Evolutionary conservation across 805 yeast species (phyloP), one percentile per base, ranked within the genome.

Genomic region (Saccharomycopsis schoenii): DNA sequence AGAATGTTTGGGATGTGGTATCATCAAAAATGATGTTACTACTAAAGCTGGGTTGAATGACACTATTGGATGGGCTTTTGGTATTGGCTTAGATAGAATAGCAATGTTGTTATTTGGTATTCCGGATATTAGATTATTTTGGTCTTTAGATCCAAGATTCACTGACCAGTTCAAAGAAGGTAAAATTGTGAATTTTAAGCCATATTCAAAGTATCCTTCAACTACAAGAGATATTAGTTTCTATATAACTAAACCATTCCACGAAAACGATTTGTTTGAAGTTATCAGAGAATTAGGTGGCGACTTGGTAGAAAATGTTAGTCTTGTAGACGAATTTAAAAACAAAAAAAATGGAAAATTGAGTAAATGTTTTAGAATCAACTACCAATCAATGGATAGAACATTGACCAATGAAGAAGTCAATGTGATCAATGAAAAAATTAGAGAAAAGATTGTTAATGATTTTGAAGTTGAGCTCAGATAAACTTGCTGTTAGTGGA

Each of bases 71-170:
- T 94, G 99, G 98, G 99, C 99, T 1, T 94, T 94, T 75, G 99
- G 99, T 19, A 79, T 94, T 58, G 99, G 99, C 0, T 77, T 94
- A 57, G 99, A 94, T 72, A 80, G 99, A 69, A 83, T 93, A 62
- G 98, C 99, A 42, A 94, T 94, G 99, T 76, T 94, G 19, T 76
- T 94, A 58, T 94, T 92, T 74, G 97, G 96, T 24, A 86, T 94
- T 55, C 98, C 98, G 1, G 99, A 94, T 71, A 94, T 94, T 64
- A 79, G 99, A 65, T 75, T 93, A 56, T 89, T 94, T 72, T 94
- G 99, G 99, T 80, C 97, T 0, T 67, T 73, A 43, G 97, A 94
- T 72, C 83, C 82, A 59, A 77, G 97, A 60, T 94, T 94, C 70
- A 73, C 77, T 36, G 71, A 73, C 1, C 99, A 94, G 74, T 94